Base-by-base conservation (phyloP, 116 monocot genomes). In the Iris pallida region DNA sequence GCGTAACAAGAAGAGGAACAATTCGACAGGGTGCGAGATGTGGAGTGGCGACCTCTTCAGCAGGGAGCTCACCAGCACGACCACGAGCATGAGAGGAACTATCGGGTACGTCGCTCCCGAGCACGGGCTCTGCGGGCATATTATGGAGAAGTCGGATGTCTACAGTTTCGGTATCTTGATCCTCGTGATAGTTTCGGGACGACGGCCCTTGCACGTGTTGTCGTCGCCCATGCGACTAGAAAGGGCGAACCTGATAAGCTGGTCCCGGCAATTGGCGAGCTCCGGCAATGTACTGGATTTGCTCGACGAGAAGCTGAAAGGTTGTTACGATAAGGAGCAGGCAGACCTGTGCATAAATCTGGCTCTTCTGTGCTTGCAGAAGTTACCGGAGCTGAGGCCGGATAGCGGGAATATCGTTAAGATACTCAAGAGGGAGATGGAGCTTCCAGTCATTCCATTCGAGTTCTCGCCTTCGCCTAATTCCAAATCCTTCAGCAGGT, bases 151-250 rank as follows among this genome's bases (percentile, higher is more conserved):
- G 68, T 73, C 81, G 5, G 95, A 95, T 60, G 61, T 95, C 1
- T 95, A 95, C 73, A 91, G 91, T 56, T 88, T 91, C 17, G 91
- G 95, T 4, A 91, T 95, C 5, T 75, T 91, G 40, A 58, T 88
- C 2, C 84, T 95, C 4, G 95, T 95, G 55, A 70, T 86, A 5
- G 63, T 95, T 8, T 88, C 95, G 0, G 95, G 95, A 2, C 56
- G 96, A 55, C 75, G 91, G 54, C 96, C 96, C 0, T 52, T 96
- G 51, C 86, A 91, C 45, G 81, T 96, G 9, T 30, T 85, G 14
- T 68, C 80, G 5, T 96, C 92, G 0, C 92, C 91, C 1, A 77
- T 89, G 73, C 84, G 75, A 75, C 80, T 89, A 4, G 96, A 91
- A 71, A 84, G 73, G 69, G 89, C 89, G 6, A 91, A 91, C 63